These are phyloP conservation scores for Fusarium palustre DNA, from an alignment of 2,329 filamentous ascomycete species.

Conservation along the genomic window DNA sequence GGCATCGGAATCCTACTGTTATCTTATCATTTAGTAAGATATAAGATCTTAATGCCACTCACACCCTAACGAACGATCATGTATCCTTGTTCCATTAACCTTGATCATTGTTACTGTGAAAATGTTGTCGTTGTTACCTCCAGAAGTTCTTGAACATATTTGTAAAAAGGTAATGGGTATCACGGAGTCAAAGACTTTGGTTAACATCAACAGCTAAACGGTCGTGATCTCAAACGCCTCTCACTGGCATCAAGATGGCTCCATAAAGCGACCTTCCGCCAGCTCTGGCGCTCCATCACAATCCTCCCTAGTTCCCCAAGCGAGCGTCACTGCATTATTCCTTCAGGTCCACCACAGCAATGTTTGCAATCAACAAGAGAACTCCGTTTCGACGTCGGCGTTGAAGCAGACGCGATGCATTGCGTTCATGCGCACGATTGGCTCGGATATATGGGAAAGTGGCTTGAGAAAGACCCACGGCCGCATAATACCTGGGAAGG, in stretches of 20 bases:
- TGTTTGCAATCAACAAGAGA: background rate
- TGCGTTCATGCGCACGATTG: slow-evolving; percentile 6
- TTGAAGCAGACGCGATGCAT: background rate
- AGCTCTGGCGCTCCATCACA: background rate
- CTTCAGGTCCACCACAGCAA: background rate
- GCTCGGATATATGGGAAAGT: background rate
- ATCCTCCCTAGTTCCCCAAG: fast-evolving
- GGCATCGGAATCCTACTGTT: background rate
- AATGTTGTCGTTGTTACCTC: background rate
- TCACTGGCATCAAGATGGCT: slow-evolving; percentile 9
- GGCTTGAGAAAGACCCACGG: background rate
- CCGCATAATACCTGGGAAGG: slow-evolving; percentile 2
- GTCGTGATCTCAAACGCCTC: background rate
- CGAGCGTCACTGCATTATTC: background rate
- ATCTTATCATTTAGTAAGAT: background rate
- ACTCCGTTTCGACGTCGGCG: background rate
- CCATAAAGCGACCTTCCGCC: background rate
- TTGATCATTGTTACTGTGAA: fast-evolving
- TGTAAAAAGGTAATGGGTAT: background rate
- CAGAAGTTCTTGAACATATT: background rate
- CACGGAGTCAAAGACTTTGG: fast-evolving
- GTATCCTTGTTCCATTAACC: fast-evolving
- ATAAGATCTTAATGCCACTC: too few relatives aligned
- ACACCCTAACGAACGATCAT: fast-evolving
- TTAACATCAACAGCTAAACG: background rate